Evolutionary conservation across 768 basidiomycete species (phyloP).

Genomic region (Coprinellus micaceus): DNA sequence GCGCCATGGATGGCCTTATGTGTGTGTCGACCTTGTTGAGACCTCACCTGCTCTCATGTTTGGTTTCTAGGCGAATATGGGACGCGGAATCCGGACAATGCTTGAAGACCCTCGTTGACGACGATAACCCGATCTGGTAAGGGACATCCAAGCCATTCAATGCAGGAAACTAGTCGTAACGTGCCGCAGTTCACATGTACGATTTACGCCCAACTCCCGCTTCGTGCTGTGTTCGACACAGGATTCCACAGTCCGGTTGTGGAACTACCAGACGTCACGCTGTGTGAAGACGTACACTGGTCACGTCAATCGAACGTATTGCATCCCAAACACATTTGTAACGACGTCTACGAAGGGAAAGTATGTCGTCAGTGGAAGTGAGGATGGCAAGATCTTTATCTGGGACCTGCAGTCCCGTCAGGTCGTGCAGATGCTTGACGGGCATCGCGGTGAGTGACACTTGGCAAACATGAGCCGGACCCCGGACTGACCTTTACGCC

Average conservation of each 20-base stretch:
- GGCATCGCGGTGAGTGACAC: conserved; percentile 66
- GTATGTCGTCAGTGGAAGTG: conserved; percentile 84
- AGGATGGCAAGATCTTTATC: conserved; percentile 83
- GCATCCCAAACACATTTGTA: conserved; percentile 66
- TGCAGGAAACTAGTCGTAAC: conserved; percentile 9
- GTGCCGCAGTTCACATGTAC: conserved; percentile 68
- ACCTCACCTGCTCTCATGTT: background rate
- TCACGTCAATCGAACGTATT: conserved; percentile 83
- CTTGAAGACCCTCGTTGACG: conserved; percentile 93
- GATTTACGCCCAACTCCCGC: conserved; percentile 89
- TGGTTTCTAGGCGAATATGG: conserved; percentile 73
- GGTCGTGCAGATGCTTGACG: conserved; percentile 69
- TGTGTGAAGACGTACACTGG: conserved; percentile 92
- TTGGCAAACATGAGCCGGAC: background rate
- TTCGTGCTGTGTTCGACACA: conserved; percentile 90
- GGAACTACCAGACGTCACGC: conserved; percentile 89
- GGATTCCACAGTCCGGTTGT: conserved; percentile 90
- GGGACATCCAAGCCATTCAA: conserved; percentile 13
- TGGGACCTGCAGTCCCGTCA: conserved; percentile 87
- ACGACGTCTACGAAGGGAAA: conserved; percentile 45
- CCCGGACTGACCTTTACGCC: background rate
- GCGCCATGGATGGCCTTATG: conserved; percentile 97
- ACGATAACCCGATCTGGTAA: conserved; percentile 91
- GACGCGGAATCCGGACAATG: conserved; percentile 97
- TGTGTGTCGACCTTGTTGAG: conserved; percentile 32